Percentiles rank a stretch among this genome's conserved stretches.
These are phyloP conservation scores for Fusarium keratoplasticum DNA, from an alignment of 2,329 filamentous ascomycete genomes.

Conservation along the genomic window DNA sequence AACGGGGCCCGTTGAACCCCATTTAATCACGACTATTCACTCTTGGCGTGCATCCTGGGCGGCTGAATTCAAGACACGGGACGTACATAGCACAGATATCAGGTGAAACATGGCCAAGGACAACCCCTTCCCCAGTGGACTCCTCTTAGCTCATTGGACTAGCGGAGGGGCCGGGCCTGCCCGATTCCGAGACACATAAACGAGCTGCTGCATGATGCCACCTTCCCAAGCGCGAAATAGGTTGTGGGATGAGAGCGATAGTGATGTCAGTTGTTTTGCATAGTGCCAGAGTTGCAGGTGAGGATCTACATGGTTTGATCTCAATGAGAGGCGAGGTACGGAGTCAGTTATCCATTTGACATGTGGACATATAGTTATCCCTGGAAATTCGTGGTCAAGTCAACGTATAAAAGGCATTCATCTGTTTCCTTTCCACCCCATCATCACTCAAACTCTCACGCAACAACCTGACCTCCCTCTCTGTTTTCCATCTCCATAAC, in stretches of 20 bases:
- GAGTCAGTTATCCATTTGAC: not conserved
- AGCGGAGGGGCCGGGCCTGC: not conserved
- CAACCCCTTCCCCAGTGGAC: not conserved
- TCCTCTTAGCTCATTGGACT: not conserved
- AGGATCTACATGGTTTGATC: not conserved
- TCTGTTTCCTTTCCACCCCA: too few relatives aligned
- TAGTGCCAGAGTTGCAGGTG: rapidly evolving
- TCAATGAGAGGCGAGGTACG: not conserved
- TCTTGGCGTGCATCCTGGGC: not conserved
- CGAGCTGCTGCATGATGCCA: not conserved
- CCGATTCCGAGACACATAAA: not conserved
- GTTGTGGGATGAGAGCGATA: not conserved
- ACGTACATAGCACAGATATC: not conserved
- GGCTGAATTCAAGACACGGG: slow-evolving; percentile 18
- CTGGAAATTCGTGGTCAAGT: too few relatives aligned
- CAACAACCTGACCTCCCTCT: not conserved
- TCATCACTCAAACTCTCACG: not conserved
- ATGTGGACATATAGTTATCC: not conserved
- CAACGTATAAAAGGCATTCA: not conserved
- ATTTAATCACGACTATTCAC: not conserved
- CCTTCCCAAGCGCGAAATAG: not conserved
- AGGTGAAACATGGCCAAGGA: not conserved
- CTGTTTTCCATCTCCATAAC: not conserved
- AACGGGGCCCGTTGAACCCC: not conserved
- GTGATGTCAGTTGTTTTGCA: slow-evolving; percentile 11